Base-by-base conservation (phyloP, 371 early-diverging fungal species). In the Fennellomyces sp. region DNA sequence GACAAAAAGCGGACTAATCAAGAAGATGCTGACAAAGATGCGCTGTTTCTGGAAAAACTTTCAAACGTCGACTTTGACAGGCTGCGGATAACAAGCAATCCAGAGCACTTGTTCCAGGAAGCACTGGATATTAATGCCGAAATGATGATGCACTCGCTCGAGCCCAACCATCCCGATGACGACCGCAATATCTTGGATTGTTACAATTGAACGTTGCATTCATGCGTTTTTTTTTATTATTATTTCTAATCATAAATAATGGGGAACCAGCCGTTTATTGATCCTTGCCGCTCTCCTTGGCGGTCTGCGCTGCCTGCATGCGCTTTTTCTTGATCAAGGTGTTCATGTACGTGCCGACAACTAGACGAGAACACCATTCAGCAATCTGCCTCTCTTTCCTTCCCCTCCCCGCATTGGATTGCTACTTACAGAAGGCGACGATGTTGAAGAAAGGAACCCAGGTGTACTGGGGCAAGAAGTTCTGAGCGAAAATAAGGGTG, bases 401-500 rank as follows among this genome's bases (percentile, higher is more conserved):
- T 52, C 6, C n/a, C n/a, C 13, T 5, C 23, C 25, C 25, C 52
- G 17, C 38, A 30, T 31, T 6, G 11, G 6, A 19, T 30, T 19
- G 28, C 21, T 12, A 54, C 68, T 72, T 81, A 81, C 81, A 55
- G 68, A 93, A 95, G 21, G 88, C 89, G 30, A 93, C 78, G 15
- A 89, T 38, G 75, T 94, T 92, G 82, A 94, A 95, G 83, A 92
- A 95, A 19, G 95, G 94, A n/a, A 92, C 88, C 94, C 94, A 95
- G 42, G 89, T 77, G 52, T 83, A 80, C 28, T 86, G 90, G 11
- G 86, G 84, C 56, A 93, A 66, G 64, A 86, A 87, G 73, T 84
- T 86, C 79, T 90, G 88, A 10, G 95, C 94, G 68, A 91, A 78
- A 27, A 82, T 76, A 82, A 92, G 85, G 10, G 87, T 80, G 11